Evolutionary conservation across 2,329 filamentous ascomycete genomes (phyloP).

Genomic region (Paecilomyces niveus): DNA sequence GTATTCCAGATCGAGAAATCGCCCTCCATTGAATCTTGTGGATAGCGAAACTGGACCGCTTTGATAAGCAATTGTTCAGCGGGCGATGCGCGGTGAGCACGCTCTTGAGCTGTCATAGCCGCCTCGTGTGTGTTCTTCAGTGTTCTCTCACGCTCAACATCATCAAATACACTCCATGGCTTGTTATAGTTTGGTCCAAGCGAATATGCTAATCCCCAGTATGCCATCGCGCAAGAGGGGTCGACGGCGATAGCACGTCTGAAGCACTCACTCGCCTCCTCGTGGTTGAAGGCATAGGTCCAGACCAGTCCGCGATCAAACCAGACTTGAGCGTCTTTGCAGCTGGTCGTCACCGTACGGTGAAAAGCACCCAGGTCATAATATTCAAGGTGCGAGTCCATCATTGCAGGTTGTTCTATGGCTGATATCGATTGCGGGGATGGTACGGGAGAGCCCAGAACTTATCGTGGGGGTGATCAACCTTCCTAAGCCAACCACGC

Average conservation of each 20-base stretch:
- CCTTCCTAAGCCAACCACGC: background rate
- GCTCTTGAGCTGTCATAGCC: conserved; percentile 36
- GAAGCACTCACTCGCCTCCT: conserved; percentile 31
- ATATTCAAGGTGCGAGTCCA: conserved; percentile 11
- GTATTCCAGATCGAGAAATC: conserved; percentile 51
- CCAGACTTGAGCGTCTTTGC: conserved; percentile 27
- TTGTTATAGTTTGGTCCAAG: conserved; percentile 76
- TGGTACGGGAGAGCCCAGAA: background rate
- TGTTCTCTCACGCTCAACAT: conserved; percentile 47
- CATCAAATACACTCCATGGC: conserved; percentile 65
- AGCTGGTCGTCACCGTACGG: conserved; percentile 24
- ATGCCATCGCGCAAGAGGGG: conserved; percentile 29
- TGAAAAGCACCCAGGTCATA: conserved; percentile 29
- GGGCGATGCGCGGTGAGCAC: conserved; percentile 30
- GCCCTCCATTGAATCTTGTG: conserved; percentile 35
- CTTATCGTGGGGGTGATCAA: background rate
- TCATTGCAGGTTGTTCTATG: background rate
- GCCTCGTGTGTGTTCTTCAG: conserved; percentile 45
- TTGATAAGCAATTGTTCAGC: conserved; percentile 58
- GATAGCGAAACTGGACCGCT: conserved; percentile 58
- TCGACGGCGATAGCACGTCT: conserved; percentile 27
- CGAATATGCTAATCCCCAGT: conserved; percentile 50
- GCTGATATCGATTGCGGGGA: background rate
- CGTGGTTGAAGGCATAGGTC: conserved; percentile 36
- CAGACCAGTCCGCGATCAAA: conserved; percentile 32